phyloP scores from a whole-genome alignment of 2,329 filamentous ascomycete genomes.

The Stachybotrys elegans region DNA sequence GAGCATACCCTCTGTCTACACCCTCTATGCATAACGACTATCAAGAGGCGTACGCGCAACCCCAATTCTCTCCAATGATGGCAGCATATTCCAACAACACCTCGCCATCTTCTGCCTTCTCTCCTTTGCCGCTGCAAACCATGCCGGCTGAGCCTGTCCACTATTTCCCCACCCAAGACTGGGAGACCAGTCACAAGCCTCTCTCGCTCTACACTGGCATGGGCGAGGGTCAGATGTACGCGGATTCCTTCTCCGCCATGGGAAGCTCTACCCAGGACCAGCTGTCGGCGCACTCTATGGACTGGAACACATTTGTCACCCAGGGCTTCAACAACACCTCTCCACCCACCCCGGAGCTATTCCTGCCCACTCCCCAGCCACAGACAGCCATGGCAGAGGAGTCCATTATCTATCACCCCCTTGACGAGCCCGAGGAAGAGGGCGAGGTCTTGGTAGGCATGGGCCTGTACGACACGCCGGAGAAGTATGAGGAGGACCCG shows the following conservation, averaged over 20 bases:
- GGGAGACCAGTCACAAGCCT: slow-evolving; percentile 27
- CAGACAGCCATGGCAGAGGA: slow-evolving; percentile 45
- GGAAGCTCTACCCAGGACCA: slow-evolving; percentile 10
- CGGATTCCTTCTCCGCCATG: slow-evolving; percentile 26
- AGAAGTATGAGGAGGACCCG: slow-evolving; percentile 45
- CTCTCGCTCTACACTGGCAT: slow-evolving; percentile 20
- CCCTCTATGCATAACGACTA: slow-evolving; percentile 32
- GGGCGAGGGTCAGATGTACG: slow-evolving; percentile 11
- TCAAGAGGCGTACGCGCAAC: slow-evolving; percentile 35
- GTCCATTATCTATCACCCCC: slow-evolving; percentile 40
- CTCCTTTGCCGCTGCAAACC: slow-evolving; percentile 43
- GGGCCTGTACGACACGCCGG: slow-evolving; percentile 73
- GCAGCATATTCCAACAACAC: slow-evolving; percentile 52
- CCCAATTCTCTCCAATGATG: slow-evolving; percentile 47
- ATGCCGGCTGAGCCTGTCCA: slow-evolving; percentile 33
- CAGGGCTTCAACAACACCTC: slow-evolving; percentile 43
- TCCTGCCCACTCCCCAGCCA: slow-evolving; percentile 45
- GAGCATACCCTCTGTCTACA: slow-evolving; percentile 33
- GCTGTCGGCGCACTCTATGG: slow-evolving; percentile 11
- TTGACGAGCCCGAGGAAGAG: slow-evolving; percentile 51
- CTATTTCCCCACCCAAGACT: slow-evolving; percentile 34
- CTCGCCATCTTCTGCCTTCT: slow-evolving; percentile 51
- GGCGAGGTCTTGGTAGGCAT: slow-evolving; percentile 76
- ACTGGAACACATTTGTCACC: slow-evolving; percentile 42
- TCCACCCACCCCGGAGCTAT: slow-evolving; percentile 56